Evolutionary conservation across 2,329 filamentous ascomycete species (phyloP).

Genomic region (Colletotrichum sansevieriae): DNA sequence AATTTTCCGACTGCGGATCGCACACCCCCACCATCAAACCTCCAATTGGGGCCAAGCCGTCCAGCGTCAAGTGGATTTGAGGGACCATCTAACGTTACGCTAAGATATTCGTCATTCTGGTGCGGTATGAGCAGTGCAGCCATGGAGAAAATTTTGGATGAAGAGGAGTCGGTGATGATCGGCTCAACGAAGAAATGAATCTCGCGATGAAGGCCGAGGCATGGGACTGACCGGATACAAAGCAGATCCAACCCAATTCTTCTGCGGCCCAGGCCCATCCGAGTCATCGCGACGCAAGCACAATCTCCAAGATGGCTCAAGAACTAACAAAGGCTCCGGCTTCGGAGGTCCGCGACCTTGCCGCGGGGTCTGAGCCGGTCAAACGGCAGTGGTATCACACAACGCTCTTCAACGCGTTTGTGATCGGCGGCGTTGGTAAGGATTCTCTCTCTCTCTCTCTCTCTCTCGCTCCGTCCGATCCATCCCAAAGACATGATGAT

Average conservation of each 20-base stretch:
- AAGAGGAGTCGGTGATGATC: not conserved
- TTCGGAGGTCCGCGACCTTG: constrained; percentile 15
- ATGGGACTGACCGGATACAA: not conserved
- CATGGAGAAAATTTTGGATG: constrained; percentile 1
- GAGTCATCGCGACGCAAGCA: not conserved
- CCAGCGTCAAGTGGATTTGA: constrained; percentile 18
- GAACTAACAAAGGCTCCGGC: constrained; percentile 19
- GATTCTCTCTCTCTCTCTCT: not conserved
- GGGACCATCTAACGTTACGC: not conserved
- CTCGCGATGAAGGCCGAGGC: not conserved
- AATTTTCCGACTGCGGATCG: constrained; percentile 24
- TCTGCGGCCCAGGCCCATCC: not conserved
- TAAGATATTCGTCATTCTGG: constrained; percentile 36
- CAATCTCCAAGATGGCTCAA: constrained; percentile 14
- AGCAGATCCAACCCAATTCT: not conserved
- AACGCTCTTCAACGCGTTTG: constrained; percentile 66
- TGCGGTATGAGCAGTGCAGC: constrained; percentile 23
- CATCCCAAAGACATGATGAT: not conserved
- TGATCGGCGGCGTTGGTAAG: constrained; percentile 63
- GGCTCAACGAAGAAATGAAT: not conserved
- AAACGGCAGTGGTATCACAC: constrained; percentile 57
- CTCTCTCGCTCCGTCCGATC: too few species aligned
- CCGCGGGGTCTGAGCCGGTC: constrained; percentile 12
- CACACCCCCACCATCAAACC: not conserved
- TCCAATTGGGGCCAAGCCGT: constrained; percentile 16